Evolutionary conservation across 345 rosid genomes (phyloP).

Genomic region (Moringa oleifera): DNA sequence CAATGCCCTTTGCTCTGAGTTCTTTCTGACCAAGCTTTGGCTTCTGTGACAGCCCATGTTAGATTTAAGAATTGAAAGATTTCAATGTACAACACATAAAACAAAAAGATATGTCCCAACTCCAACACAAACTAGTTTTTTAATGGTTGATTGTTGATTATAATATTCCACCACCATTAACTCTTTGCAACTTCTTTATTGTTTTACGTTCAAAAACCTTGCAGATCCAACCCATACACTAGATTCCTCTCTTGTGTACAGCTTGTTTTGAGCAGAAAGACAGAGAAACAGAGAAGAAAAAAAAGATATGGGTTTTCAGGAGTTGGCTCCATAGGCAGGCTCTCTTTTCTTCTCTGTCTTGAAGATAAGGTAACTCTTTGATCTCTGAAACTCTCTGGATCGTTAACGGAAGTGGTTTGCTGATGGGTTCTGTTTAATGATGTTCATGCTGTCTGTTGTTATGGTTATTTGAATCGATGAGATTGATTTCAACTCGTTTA

Average conservation of each 20-base stretch:
- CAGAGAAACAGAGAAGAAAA: slow-evolving; percentile 21
- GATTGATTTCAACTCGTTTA: no score
- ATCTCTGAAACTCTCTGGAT: not conserved
- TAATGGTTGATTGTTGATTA: not conserved
- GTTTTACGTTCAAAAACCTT: slow-evolving; percentile 30
- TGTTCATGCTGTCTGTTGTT: no score
- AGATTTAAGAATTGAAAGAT: slow-evolving; percentile 1
- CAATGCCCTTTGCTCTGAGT: slow-evolving; percentile 30
- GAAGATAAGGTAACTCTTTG: slow-evolving; percentile 9
- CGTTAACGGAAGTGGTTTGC: not conserved
- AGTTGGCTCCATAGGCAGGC: slow-evolving; percentile 3
- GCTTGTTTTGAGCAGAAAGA: slow-evolving; percentile 36
- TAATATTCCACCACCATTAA: slow-evolving; percentile 15
- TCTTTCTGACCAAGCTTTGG: slow-evolving; percentile 33
- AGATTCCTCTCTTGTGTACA: slow-evolving; percentile 47
- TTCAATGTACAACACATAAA: slow-evolving; percentile 29
- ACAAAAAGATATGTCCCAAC: slow-evolving; percentile 43
- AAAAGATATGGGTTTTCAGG: slow-evolving; percentile 14
- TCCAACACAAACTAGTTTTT: slow-evolving; percentile 14
- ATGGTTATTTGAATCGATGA: no score
- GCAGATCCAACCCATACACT: slow-evolving; percentile 54
- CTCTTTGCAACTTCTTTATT: slow-evolving; percentile 39
- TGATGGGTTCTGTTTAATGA: no score
- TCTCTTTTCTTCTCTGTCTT: slow-evolving; percentile 15
- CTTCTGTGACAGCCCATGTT: slow-evolving; percentile 25